phyloP scores from a whole-genome alignment of 306 rosid species.

The Sechiopsis laciniata region DNA sequence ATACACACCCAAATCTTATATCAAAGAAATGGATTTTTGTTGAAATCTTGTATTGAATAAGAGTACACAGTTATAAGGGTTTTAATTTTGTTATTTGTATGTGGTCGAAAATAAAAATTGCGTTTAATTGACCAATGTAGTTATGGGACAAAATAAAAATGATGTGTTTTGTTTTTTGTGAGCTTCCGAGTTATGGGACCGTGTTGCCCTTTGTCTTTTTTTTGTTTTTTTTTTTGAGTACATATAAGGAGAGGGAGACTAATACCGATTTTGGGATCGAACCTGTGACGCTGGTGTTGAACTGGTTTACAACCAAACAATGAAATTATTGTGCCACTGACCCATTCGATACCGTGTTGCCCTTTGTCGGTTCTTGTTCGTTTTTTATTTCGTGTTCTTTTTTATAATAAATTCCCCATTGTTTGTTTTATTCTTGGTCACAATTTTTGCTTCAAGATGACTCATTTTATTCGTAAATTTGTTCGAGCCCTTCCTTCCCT shows the following conservation, averaged over 20 bases:
- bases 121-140: not conserved
- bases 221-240: not conserved
- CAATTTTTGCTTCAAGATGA: no score
- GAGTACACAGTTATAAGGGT: no score
- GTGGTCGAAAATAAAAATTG: not conserved
- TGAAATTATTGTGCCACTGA: no score
- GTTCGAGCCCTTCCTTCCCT: no score
- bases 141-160: not conserved
- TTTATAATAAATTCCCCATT: not conserved
- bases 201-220: not conserved
- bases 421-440: not conserved
- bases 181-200: constrained; percentile 11
- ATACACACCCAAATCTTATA: constrained; percentile 6
- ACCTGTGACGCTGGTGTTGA: no score
- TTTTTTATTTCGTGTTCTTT: not conserved
- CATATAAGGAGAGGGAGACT: no score
- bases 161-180: not conserved
- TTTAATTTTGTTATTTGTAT: no score
- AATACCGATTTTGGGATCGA: no score
- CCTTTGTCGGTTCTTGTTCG: constrained; percentile 13
- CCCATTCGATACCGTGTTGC: no score
- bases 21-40: constrained; percentile 1
- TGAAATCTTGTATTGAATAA: no score
- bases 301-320: no score
- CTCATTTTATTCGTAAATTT: no score